Conservation (phyloP, 2,329 filamentous ascomycete species). For the Ceratocystis cacaofunesta region DNA sequence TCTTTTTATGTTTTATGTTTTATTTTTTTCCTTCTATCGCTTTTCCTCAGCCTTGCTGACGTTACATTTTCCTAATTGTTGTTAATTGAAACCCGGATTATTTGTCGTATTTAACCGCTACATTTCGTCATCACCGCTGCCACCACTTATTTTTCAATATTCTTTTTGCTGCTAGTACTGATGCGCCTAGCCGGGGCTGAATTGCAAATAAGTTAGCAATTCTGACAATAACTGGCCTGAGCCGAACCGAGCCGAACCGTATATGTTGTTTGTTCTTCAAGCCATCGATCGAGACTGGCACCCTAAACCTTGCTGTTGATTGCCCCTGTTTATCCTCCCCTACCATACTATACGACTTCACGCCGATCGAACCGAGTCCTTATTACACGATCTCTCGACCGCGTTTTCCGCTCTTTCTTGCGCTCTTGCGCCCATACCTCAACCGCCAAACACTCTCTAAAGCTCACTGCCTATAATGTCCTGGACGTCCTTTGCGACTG, state of each 20-base stretch:
- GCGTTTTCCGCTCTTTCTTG: neutral
- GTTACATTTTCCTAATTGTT: no score
- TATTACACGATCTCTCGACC: neutral
- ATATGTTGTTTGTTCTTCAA: neutral
- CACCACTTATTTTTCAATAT: no score
- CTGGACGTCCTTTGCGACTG: constrained; percentile 9
- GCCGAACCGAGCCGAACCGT: no score
- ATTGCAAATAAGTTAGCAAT: no score
- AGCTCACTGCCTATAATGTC: constrained; percentile 2
- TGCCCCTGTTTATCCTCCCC: neutral
- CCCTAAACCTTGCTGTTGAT: neutral
- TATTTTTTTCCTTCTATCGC: neutral
- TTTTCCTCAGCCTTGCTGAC: neutral
- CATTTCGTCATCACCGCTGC: no score
- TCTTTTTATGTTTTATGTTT: neutral
- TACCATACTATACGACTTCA: no score
- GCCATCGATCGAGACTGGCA: neutral
- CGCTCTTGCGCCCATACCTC: no score
- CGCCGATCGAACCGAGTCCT: neutral
- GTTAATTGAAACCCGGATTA: no score
- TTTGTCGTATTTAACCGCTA: no score
- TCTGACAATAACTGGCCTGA: no score
- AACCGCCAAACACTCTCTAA: neutral
- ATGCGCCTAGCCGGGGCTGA: no score
- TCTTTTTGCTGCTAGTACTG: no score